Conservation (phyloP, 306 rosid species). For the Ochetophila trinervis region DNA sequence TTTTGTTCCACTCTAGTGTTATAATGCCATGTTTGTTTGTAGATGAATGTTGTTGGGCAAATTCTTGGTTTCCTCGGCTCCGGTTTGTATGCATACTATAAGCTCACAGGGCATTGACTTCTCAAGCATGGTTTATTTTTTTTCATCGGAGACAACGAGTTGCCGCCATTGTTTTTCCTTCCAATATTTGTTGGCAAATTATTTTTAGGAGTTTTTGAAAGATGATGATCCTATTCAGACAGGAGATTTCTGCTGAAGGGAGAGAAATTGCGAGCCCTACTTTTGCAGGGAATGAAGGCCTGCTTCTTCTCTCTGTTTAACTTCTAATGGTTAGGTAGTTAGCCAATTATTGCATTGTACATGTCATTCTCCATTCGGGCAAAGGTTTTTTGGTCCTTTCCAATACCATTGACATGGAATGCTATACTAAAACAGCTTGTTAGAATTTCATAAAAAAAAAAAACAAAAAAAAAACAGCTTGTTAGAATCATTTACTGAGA, state of each 20-base stretch:
- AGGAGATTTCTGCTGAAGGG: slow-evolving; percentile 1
- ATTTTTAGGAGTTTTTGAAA: background rate
- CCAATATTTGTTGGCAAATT: background rate
- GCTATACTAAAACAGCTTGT: background rate
- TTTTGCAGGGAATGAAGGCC: slow-evolving; percentile 13
- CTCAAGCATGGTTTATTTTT: slow-evolving; percentile 24
- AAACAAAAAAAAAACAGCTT: no score
- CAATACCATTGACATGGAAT: slow-evolving; percentile 7
- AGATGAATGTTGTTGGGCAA: slow-evolving; percentile 84
- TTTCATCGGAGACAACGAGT: slow-evolving; percentile 7
- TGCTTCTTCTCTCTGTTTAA: slow-evolving; percentile 1
- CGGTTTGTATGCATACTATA: slow-evolving; percentile 78
- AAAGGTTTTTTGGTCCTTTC: slow-evolving; percentile 16
- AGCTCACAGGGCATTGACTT: slow-evolving; percentile 66
- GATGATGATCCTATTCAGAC: background rate
- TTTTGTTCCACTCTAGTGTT: background rate
- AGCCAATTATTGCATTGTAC: slow-evolving; percentile 16
- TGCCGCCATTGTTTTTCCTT: background rate
- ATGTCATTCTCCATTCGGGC: slow-evolving; percentile 15
- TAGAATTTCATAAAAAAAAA: no score
- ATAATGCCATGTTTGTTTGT: slow-evolving; percentile 28
- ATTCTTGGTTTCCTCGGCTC: slow-evolving; percentile 81
- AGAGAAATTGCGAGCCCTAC: slow-evolving; percentile 13
- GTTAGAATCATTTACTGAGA: no score
- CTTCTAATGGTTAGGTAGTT: slow-evolving; percentile 7